Evolutionary conservation across 768 basidiomycete genomes (phyloP).

Genomic region (Leucocoprinus leucothites): DNA sequence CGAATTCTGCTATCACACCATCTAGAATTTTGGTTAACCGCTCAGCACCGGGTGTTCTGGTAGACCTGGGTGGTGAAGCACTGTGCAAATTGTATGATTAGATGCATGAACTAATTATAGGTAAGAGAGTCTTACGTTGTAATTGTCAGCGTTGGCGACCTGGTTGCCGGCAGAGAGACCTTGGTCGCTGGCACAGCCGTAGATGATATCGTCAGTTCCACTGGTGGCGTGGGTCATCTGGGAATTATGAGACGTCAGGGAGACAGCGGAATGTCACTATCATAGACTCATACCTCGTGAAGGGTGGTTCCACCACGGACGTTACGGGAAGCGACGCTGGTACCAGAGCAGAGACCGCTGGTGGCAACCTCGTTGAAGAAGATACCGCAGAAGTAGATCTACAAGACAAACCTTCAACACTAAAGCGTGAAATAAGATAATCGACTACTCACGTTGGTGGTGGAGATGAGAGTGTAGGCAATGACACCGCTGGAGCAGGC

Average conservation of each 20-base stretch:
- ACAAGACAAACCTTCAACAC: not conserved
- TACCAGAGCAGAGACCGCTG: conserved; percentile 37
- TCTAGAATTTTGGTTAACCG: not conserved
- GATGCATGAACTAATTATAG: not conserved
- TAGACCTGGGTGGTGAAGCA: conserved; percentile 47
- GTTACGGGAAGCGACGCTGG: conserved; percentile 40
- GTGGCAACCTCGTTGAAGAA: conserved; percentile 45
- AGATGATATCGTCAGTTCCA: conserved; percentile 37
- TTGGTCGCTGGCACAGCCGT: conserved; percentile 40
- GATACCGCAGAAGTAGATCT: conserved; percentile 46
- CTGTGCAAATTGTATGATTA: conserved; percentile 17
- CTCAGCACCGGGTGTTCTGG: conserved; percentile 35
- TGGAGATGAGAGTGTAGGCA: conserved; percentile 42
- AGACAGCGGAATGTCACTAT: not conserved
- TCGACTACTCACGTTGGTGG: conserved; percentile 34
- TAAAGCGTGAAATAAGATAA: not conserved
- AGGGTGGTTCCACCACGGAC: conserved; percentile 45
- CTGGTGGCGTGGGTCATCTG: conserved; percentile 41
- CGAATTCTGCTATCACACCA: not conserved
- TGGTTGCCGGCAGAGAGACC: conserved; percentile 30
- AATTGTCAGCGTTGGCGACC: conserved; percentile 42
- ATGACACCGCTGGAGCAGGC: conserved; percentile 38
- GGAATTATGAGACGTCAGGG: not conserved
- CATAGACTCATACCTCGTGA: conserved; percentile 34
- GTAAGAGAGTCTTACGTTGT: conserved; percentile 31